Evolutionary conservation across 768 basidiomycete species (phyloP).

Genomic region (Rossbeevera mucosa): DNA sequence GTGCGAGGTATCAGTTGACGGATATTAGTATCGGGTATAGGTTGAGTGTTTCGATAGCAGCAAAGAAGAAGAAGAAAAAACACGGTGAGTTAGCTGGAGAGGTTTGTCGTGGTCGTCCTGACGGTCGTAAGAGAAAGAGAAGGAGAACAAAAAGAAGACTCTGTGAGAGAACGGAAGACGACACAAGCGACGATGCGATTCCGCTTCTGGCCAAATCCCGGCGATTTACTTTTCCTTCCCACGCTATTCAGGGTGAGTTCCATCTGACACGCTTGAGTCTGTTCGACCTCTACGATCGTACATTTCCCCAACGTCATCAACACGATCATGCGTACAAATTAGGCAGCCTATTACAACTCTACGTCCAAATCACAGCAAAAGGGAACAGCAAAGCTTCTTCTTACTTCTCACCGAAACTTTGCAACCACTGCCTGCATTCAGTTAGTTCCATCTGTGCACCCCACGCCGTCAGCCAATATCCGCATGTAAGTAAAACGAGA

Average conservation of each 20-base stretch:
- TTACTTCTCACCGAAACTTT: slow-evolving; percentile 3
- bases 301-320: neutral
- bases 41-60: slow-evolving; percentile 11
- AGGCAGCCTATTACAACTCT: neutral
- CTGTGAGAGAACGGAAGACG: slow-evolving; percentile 8
- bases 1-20: slow-evolving; percentile 13
- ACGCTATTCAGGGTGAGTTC: too few relatives aligned
- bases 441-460: slow-evolving; percentile 21
- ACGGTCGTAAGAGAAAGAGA: slow-evolving; percentile 25
- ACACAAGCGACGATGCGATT: slow-evolving; percentile 12
- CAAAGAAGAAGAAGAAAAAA: slow-evolving; percentile 6
- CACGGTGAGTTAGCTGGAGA: slow-evolving; percentile 1
- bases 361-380: slow-evolving; percentile 5
- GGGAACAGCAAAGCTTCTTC: neutral
- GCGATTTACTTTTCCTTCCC: slow-evolving; percentile 24
- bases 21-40: slow-evolving; percentile 32
- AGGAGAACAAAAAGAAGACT: slow-evolving; percentile 7
- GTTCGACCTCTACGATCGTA: neutral
- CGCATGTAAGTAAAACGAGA: neutral
- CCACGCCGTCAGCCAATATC: slow-evolving; percentile 1
- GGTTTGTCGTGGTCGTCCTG: slow-evolving; percentile 17
- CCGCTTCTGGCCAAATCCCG: slow-evolving; percentile 10
- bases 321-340: neutral
- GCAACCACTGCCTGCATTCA: slow-evolving; percentile 24
- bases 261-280: too few relatives aligned